Evolutionary conservation across 2,329 filamentous ascomycete species (phyloP), one percentile per base, ranked within the genome.

Genomic region (Fusarium redolens): DNA sequence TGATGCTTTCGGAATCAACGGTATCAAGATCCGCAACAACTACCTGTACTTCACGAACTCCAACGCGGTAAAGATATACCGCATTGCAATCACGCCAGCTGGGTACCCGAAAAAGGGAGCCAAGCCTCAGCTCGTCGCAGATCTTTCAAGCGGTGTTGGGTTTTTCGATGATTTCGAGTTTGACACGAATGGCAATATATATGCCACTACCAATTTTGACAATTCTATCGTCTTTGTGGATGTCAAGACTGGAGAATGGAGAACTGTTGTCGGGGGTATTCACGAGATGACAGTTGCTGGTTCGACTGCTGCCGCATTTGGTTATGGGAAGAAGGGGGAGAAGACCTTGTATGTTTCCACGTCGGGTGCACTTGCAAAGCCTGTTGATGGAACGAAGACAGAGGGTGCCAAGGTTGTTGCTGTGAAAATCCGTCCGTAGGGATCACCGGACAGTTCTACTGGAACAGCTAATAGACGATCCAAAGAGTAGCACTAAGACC

Each of bases 151-250:
- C 1, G 17, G 37, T 0, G 50, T 69, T 15, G 51, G 9, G 4
- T 73, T 75, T 15, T 55, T 78, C 7, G 76, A 78, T 20, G 76
- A 78, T 57, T 78, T 78, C 30, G 50, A 45, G 5, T 69, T 78
- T 18, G 74, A 73, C 8, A 15, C 22, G 2, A 37, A 58, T 1
- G 75, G 75, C 1, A 69, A 78, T 22, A 75, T 78, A 13, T 78
- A 73, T 28, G 69, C 45, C 0, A 33, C 73, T 1, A 77, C 51
- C 22, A 78, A 78, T 50, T 60, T 71, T 33, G 75, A 76, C 20
- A 75, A 78, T 57, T 69, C 68, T 0, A 28, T 78, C 17, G 61
- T 74, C 7, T 69, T 65, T 44, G n/a, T 76, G 1, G 48, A 78
- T 14, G 20, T 25, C 14, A 52, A 69, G 18, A 52, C 73, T 10